These are phyloP conservation scores for Solanum medicagineum DNA, from an alignment of 257 asterid genomes.

Conservation along the genomic window DNA sequence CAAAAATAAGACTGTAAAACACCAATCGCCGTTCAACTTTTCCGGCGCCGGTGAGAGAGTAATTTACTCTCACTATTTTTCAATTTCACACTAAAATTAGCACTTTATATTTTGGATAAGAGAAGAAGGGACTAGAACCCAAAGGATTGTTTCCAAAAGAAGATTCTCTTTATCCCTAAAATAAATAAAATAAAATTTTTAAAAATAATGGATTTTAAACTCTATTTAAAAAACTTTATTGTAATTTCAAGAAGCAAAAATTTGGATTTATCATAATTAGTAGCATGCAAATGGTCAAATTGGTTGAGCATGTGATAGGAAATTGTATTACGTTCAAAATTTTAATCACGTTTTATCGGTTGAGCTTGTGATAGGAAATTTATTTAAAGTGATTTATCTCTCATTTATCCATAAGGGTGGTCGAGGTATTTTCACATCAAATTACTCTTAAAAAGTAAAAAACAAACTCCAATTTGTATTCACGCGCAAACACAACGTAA, in stretches of 20 bases:
- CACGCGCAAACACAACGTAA: too few relatives aligned
- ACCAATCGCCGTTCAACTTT: background rate
- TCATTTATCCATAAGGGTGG: too few relatives aligned
- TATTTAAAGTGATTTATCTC: too few relatives aligned
- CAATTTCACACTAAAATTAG: background rate
- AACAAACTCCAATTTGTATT: too few relatives aligned
- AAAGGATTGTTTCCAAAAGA: background rate
- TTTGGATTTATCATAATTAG: background rate
- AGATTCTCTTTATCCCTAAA: background rate
- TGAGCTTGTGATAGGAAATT: too few relatives aligned
- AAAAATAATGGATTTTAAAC: background rate
- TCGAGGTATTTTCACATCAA: too few relatives aligned
- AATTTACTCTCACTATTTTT: too few relatives aligned
- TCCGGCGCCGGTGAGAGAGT: background rate
- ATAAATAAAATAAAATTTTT: background rate
- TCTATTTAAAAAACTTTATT: background rate
- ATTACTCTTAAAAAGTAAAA: too few relatives aligned
- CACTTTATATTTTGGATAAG: background rate
- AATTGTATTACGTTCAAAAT: rapidly evolving
- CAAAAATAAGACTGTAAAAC: background rate
- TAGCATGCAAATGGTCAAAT: too few relatives aligned
- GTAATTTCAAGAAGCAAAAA: background rate
- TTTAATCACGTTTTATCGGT: too few relatives aligned
- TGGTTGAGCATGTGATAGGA: background rate
- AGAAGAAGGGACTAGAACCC: background rate